A percentile compares a stretch with the other conserved stretches of the same genome.
phyloP scores from a whole-genome alignment of 2,329 filamentous ascomycete genomes.

The Delphinella strobiligena region DNA sequence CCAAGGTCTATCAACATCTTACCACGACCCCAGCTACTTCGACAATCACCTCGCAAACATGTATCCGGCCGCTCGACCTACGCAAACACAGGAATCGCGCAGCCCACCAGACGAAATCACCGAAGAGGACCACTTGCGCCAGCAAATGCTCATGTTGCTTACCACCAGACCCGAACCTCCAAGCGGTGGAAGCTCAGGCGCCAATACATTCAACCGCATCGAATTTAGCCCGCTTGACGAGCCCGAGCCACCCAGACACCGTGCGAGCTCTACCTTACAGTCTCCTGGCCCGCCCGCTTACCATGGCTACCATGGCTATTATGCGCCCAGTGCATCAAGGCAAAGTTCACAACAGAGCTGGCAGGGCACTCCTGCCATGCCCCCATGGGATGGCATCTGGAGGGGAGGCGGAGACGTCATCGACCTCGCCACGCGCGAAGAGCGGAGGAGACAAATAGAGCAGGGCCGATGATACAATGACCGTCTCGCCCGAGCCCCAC shows the following conservation, averaged over 20 bases:
- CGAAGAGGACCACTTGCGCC: constrained; percentile 38
- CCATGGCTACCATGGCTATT: constrained; percentile 1
- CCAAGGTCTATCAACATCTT: constrained; percentile 8
- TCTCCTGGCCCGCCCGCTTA: too few relatives aligned
- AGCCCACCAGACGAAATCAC: constrained; percentile 21
- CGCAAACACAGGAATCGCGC: constrained; percentile 9
- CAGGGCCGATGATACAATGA: constrained; percentile 3
- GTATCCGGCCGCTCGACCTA: constrained; percentile 25
- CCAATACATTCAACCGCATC: constrained; percentile 8
- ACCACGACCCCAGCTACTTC: constrained; percentile 29
- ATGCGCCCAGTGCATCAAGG: not conserved
- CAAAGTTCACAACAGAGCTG: not conserved
- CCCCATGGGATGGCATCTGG: constrained; percentile 1
- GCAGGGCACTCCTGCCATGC: not conserved
- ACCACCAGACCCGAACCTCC: constrained; percentile 11
- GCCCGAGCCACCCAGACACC: constrained; percentile 5
- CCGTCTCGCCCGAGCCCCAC: too few relatives aligned
- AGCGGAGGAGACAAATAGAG: constrained; percentile 6
- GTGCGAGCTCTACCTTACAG: too few relatives aligned
- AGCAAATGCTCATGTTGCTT: constrained; percentile 39
- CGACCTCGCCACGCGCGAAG: not conserved
- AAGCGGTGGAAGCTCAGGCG: not conserved
- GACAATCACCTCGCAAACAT: constrained; percentile 34
- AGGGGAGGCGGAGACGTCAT: not conserved
- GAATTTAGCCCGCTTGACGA: constrained; percentile 9